A percentile compares a stretch with the other conserved stretches of the same genome.
Evolutionary conservation across 1,284 basidiomycete genomes (phyloP).

Genomic region (Ustilago loliicola): DNA sequence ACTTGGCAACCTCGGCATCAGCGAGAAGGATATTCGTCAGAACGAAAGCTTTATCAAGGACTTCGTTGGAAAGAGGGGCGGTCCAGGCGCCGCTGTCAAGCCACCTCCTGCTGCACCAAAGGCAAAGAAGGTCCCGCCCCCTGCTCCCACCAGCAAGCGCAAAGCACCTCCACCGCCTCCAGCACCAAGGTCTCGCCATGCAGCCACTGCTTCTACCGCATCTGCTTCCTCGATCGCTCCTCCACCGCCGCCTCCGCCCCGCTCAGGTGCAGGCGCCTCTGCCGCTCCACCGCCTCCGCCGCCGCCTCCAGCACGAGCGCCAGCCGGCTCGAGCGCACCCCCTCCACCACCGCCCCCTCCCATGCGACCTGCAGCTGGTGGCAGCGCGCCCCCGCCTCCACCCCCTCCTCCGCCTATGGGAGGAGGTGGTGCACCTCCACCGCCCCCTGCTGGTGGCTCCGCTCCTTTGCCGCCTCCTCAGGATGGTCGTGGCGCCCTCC

Average conservation of each 20-base stretch:
- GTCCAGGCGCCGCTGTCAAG: slow-evolving; percentile 46
- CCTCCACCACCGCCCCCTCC: slow-evolving; percentile 57
- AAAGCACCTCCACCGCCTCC: slow-evolving; percentile 65
- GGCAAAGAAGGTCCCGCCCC: slow-evolving; percentile 75
- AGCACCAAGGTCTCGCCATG: slow-evolving; percentile 46
- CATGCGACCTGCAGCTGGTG: slow-evolving; percentile 31
- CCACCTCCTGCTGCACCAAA: slow-evolving; percentile 73
- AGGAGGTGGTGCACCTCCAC: slow-evolving; percentile 27
- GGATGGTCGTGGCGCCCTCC: slow-evolving; percentile 74
- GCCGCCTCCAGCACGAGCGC: slow-evolving; percentile 44
- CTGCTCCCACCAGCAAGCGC: slow-evolving; percentile 67
- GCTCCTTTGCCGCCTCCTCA: slow-evolving; percentile 50
- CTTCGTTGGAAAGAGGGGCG: slow-evolving; percentile 78
- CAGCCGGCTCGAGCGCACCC: slow-evolving; percentile 30
- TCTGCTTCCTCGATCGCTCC: slow-evolving; percentile 36
- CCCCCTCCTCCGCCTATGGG: slow-evolving; percentile 55
- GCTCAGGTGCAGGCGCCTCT: slow-evolving; percentile 71
- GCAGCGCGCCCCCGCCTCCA: slow-evolving; percentile 55
- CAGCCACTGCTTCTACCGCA: slow-evolving; percentile 38
- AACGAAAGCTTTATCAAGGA: slow-evolving; percentile 92
- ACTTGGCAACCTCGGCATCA: slow-evolving; percentile 79
- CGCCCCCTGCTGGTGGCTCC: slow-evolving; percentile 37
- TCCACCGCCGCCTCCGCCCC: slow-evolving; percentile 68
- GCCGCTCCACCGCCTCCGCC: slow-evolving; percentile 71
- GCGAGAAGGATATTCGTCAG: slow-evolving; percentile 75